phyloP scores from a whole-genome alignment of 2,329 filamentous ascomycete species.

The Nigrospora oryzae region DNA sequence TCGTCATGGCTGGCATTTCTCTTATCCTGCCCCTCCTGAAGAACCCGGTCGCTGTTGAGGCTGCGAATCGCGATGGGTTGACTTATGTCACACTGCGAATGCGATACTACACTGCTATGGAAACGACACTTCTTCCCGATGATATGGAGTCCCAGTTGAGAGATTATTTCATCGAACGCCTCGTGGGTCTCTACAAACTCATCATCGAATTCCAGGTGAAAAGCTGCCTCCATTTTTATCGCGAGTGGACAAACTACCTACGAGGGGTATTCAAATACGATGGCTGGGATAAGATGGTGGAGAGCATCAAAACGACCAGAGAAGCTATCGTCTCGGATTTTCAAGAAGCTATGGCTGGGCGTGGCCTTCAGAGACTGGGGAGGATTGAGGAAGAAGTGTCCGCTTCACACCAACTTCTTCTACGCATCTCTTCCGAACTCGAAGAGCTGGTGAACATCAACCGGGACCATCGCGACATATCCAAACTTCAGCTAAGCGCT shows the following conservation, averaged over 20 bases:
- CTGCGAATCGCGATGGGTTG: slow-evolving; percentile 22
- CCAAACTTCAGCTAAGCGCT: too few species aligned
- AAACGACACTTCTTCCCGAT: slow-evolving; percentile 14
- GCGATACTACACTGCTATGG: slow-evolving; percentile 21
- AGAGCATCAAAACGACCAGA: slow-evolving; percentile 1
- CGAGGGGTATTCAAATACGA: slow-evolving; percentile 8
- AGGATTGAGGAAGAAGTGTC: too few species aligned
- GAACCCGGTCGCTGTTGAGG: slow-evolving; percentile 16
- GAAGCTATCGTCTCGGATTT: too few species aligned
- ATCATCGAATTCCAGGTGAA: slow-evolving; percentile 26
- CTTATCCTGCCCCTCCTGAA: slow-evolving; percentile 25
- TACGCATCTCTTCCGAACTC: too few species aligned
- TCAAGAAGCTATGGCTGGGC: too few species aligned
- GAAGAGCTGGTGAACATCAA: too few species aligned
- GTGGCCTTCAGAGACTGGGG: too few species aligned
- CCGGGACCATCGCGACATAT: too few species aligned
- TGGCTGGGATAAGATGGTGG: slow-evolving; percentile 11
- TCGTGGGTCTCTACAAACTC: slow-evolving; percentile 19
- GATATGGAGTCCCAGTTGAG: slow-evolving; percentile 4
- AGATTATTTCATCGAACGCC: slow-evolving; percentile 5
- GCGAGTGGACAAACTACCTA: slow-evolving; percentile 3
- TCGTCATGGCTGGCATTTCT: slow-evolving; percentile 25
- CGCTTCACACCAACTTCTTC: too few species aligned
- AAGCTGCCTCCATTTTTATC: slow-evolving; percentile 22
- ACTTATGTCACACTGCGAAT: slow-evolving; percentile 22